Percentiles rank a stretch among this genome's conserved stretches.
These are phyloP conservation scores for Tetratostichococcus sp. DNA, from an alignment of 139 green algal species.

Conservation along the genomic window DNA sequence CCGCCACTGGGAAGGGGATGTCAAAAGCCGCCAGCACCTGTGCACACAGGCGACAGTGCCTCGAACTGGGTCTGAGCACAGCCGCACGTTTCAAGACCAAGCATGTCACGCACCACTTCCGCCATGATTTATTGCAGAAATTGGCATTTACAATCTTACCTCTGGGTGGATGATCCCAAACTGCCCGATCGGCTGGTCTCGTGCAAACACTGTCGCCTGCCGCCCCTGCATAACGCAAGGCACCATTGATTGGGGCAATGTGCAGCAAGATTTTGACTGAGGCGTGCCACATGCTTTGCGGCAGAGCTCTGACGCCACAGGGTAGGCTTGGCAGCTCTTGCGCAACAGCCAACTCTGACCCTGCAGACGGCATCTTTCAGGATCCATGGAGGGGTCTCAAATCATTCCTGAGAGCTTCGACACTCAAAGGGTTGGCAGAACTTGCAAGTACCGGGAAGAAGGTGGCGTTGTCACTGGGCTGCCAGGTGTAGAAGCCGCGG, in stretches of 20 bases:
- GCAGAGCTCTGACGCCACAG: too few relatives aligned
- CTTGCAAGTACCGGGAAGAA: slow-evolving; percentile 96
- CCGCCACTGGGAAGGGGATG: slow-evolving; percentile 83
- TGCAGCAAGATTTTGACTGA: not conserved
- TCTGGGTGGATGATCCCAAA: slow-evolving; percentile 97
- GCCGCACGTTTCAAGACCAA: not conserved
- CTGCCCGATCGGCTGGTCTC: slow-evolving; percentile 55
- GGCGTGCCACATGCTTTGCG: too few relatives aligned
- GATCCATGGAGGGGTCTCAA: too few relatives aligned
- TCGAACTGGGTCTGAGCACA: too few relatives aligned
- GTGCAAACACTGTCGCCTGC: slow-evolving; percentile 45
- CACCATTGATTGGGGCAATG: not conserved
- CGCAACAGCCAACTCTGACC: too few relatives aligned
- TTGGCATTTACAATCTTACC: slow-evolving; percentile 27
- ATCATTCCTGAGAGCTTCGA: too few relatives aligned
- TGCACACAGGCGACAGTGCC: not conserved
- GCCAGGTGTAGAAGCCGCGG: slow-evolving; percentile 70
- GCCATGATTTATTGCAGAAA: too few relatives aligned
- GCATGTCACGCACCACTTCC: too few relatives aligned
- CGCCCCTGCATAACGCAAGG: slow-evolving; percentile 22
- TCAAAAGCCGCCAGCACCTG: slow-evolving; percentile 75
- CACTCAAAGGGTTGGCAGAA: too few relatives aligned
- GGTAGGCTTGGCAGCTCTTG: too few relatives aligned
- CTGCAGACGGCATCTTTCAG: too few relatives aligned
- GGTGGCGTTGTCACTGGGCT: slow-evolving; percentile 47